phyloP scores from a whole-genome alignment of 2,329 filamentous ascomycete species.

The Aaosphaeria pasadenensis region DNA sequence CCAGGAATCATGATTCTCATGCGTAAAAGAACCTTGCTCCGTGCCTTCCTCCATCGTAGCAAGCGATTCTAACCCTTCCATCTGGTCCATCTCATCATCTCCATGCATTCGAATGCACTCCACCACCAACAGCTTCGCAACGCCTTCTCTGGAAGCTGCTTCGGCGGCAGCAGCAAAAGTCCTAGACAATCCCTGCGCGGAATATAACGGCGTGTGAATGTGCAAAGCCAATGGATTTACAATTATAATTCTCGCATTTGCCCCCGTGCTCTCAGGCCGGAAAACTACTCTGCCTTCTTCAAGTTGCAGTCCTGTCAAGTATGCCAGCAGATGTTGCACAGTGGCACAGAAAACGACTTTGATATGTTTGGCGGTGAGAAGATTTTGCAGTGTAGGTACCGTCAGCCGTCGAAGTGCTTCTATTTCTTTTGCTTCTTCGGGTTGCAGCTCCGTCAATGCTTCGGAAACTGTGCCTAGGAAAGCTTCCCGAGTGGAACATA shows the following conservation, averaged over 20 bases:
- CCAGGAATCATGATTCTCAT: constrained; percentile 36
- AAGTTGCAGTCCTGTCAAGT: constrained; percentile 58
- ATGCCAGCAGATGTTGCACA: constrained; percentile 73
- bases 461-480: constrained; percentile 62
- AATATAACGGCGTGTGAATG: constrained; percentile 68
- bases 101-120: constrained; percentile 45
- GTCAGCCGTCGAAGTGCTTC: constrained; percentile 45
- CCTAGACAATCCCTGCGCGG: constrained; percentile 66
- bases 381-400: constrained; percentile 63
- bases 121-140: constrained; percentile 39
- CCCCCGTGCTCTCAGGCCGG: background rate
- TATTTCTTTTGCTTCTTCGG: constrained; percentile 1
- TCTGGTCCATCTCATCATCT: constrained; percentile 58
- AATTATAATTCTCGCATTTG: constrained; percentile 50
- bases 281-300: constrained; percentile 1
- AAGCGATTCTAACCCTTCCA: constrained; percentile 62
- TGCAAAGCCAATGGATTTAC: constrained; percentile 67
- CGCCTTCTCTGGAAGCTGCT: constrained; percentile 43
- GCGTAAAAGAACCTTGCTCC: constrained; percentile 1
- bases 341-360: constrained; percentile 71
- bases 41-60: constrained; percentile 19
- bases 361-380: constrained; percentile 67
- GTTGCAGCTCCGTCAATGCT: constrained; percentile 39
- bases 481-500: constrained; percentile 63
- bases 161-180: constrained; percentile 64